These are phyloP conservation scores for Cladobotryum protrusum DNA, from an alignment of 2,329 filamentous ascomycete species.

Conservation along the genomic window DNA sequence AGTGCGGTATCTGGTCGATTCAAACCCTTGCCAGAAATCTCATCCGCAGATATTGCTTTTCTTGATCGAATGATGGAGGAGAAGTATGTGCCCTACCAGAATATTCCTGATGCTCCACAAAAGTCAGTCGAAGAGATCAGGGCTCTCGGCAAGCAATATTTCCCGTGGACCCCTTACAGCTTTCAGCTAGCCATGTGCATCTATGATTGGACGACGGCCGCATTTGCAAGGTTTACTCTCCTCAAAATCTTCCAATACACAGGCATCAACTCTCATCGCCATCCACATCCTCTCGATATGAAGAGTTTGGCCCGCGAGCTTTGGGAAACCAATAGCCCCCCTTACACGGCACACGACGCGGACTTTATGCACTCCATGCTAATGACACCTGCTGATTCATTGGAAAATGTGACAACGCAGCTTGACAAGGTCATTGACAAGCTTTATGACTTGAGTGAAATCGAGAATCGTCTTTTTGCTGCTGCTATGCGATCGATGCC, in stretches of 20 bases:
- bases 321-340: slow-evolving; percentile 10
- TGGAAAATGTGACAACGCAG: slow-evolving; percentile 4
- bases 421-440: not conserved
- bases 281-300: slow-evolving; percentile 3
- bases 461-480: slow-evolving; percentile 7
- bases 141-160: slow-evolving; percentile 7
- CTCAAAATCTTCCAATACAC: slow-evolving; percentile 13
- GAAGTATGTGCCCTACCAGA: slow-evolving; percentile 8
- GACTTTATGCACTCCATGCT: slow-evolving; percentile 8
- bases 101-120: slow-evolving; percentile 1
- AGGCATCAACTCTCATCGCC: not conserved
- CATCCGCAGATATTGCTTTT: not conserved
- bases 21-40: slow-evolving; percentile 6
- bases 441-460: slow-evolving; percentile 5
- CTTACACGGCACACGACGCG: slow-evolving; percentile 4
- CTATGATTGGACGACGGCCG: slow-evolving; percentile 11
- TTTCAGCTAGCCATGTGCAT: slow-evolving; percentile 11
- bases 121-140: slow-evolving; percentile 5
- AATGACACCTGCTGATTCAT: slow-evolving; percentile 7
- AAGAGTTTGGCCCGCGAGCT: slow-evolving; percentile 4
- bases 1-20: slow-evolving; percentile 1
- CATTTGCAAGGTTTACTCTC: slow-evolving; percentile 7
- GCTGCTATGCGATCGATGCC: slow-evolving; percentile 7
- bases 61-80: slow-evolving; percentile 8
- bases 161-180: slow-evolving; percentile 7